Evolutionary conservation across 164 flowering plant genomes (phyloP).

Genomic region (Magnolia officinalis): DNA sequence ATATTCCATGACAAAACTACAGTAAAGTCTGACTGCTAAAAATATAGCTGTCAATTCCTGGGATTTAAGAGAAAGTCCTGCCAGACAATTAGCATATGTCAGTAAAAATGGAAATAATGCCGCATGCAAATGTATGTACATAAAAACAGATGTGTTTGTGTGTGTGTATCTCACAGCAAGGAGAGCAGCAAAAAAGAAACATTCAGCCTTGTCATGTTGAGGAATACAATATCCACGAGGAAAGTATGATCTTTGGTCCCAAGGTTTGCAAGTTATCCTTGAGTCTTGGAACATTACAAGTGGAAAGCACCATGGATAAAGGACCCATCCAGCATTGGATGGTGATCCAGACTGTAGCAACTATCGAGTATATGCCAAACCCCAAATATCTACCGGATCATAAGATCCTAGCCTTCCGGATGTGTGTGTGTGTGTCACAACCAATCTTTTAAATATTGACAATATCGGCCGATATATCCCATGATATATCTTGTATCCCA

Average conservation of each 20-base stretch:
- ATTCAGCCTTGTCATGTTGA: not conserved
- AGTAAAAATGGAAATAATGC: not conserved
- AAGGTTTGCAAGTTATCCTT: not conserved
- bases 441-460: not conserved
- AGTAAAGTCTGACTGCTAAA: conserved; percentile 24
- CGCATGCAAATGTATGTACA: not conserved
- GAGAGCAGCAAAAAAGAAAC: not conserved
- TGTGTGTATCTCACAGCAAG: too few relatives aligned
- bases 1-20: conserved; percentile 38
- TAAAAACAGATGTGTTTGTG: too few relatives aligned
- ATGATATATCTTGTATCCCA: too few relatives aligned
- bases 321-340: not conserved
- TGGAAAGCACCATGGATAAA: not conserved
- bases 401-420: not conserved
- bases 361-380: not conserved
- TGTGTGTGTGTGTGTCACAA: too few relatives aligned
- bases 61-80: conserved; percentile 24
- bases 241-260: not conserved
- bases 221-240: not conserved
- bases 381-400: not conserved
- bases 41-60: conserved; percentile 25
- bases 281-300: not conserved
- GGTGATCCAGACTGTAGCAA: not conserved
- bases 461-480: too few relatives aligned
- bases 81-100: not conserved